Evolutionary conservation across 768 basidiomycete genomes (phyloP).

Genomic region (Amanita rubescens): DNA sequence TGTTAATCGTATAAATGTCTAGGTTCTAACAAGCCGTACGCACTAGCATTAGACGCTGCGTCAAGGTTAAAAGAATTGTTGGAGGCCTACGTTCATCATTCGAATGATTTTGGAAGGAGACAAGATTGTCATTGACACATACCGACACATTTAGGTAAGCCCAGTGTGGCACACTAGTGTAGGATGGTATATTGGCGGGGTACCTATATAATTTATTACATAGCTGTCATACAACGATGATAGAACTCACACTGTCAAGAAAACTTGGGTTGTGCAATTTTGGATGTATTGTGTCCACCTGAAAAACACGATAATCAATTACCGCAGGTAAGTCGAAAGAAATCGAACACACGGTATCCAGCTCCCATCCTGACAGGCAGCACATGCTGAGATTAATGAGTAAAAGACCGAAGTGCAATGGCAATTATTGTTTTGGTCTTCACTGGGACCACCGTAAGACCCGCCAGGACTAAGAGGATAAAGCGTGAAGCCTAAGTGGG

Average conservation of each 20-base stretch:
- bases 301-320: not conserved
- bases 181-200: constrained; percentile 38
- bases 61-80: not conserved
- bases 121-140: not conserved
- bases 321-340: not conserved
- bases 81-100: not conserved
- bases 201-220: constrained; percentile 27
- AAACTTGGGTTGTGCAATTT: constrained; percentile 26
- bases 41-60: not conserved
- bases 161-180: constrained; percentile 46
- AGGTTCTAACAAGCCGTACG: not conserved
- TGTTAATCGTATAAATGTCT: not conserved
- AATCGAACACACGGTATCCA: constrained; percentile 14
- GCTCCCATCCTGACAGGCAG: constrained; percentile 42
- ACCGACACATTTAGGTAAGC: constrained; percentile 46
- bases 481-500: not conserved
- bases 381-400: constrained; percentile 51
- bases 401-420: constrained; percentile 54
- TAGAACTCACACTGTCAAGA: constrained; percentile 23
- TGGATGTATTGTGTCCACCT: constrained; percentile 31
- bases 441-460: constrained; percentile 36
- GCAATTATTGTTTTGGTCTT: constrained; percentile 32
- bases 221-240: not conserved
- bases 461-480: constrained; percentile 22
- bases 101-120: not conserved